These are phyloP conservation scores for Orychophragmus violaceus DNA, from an alignment of 345 rosid genomes.

Conservation along the genomic window DNA sequence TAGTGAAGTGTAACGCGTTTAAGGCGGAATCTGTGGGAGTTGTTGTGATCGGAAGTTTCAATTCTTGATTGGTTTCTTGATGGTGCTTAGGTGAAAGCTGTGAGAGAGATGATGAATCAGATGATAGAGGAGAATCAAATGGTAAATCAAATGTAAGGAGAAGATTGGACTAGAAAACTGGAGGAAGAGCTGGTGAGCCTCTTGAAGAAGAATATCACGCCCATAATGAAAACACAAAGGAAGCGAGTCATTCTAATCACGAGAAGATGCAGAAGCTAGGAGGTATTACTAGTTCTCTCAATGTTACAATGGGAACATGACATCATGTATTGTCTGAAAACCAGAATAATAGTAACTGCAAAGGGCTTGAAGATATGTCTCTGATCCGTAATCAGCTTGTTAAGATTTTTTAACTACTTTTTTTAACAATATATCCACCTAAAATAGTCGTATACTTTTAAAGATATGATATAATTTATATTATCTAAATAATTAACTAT, in stretches of 20 bases:
- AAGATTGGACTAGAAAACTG: slow-evolving; percentile 47
- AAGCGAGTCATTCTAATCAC: slow-evolving; percentile 10
- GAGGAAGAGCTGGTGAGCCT: slow-evolving; percentile 34
- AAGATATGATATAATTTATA: too few relatives aligned
- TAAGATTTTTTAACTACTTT: too few relatives aligned
- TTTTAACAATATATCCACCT: too few relatives aligned
- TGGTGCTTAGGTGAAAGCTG: slow-evolving; percentile 65
- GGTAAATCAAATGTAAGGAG: slow-evolving; percentile 42
- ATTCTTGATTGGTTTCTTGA: neutral
- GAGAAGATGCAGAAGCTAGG: slow-evolving; percentile 46
- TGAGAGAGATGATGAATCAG: slow-evolving; percentile 81
- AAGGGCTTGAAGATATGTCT: slow-evolving; percentile 65
- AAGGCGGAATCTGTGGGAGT: slow-evolving; percentile 70
- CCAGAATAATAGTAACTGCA: slow-evolving; percentile 48
- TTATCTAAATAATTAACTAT: too few relatives aligned
- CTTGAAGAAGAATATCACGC: slow-evolving; percentile 18
- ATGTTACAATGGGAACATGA: slow-evolving; percentile 23
- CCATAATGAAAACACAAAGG: slow-evolving; percentile 2
- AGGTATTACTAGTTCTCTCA: slow-evolving; percentile 48
- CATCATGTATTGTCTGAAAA: slow-evolving; percentile 41
- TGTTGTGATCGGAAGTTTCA: slow-evolving; percentile 61
- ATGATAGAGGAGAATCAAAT: slow-evolving; percentile 52
- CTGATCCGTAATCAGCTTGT: slow-evolving; percentile 71
- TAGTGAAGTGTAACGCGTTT: slow-evolving; percentile 55
- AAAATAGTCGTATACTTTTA: too few relatives aligned